Evolutionary conservation across 495 filamentous ascomycete genomes (phyloP), one percentile per base, ranked within the genome.

Genomic region (Hyphodiscus hymeniophilus): DNA sequence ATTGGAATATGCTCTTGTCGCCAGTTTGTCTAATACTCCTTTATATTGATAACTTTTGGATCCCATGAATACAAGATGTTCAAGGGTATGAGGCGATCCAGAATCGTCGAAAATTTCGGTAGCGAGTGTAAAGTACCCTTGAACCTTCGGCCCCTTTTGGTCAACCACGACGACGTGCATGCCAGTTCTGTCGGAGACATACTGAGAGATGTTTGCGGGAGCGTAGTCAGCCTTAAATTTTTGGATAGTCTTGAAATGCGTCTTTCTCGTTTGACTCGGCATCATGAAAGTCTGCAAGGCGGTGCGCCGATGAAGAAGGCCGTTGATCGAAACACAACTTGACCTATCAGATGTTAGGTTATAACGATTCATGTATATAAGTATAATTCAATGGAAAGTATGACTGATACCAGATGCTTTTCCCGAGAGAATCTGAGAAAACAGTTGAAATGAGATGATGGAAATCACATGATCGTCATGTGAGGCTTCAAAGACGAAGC

Each of bases 51-150:
- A 97, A 63, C 76, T 89, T 62, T 87, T 89, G 21, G 92, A 97
- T 8, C 92, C 92, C 92, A 97, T 97, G 63, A 99, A 99, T 56
- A 87, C 79, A 10, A 99, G 70, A 70, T 99, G 92, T 70, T 99
- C 92, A 22, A 99, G 71, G 0, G 92, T 99, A 62, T 97, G 92
- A 2, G 92, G 92, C 6, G 92, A 82, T 15, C 92, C 92, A 6
- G 91, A 95, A 60, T 97, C 89, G 65, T 97, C 92, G 52, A 92
- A 84, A 55, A 99, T 95, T 64, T 99, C 92, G 7, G 94, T 99
- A 22, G 94, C 92, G 38, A 99, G 75, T 35, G 91, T 79, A 65
- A 99, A 97, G 63, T 89, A 94, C 11, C 92, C 94, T 50, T 88
- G 81, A 42, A 98, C 77, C 63, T 95, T 99, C 8, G 92, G 92